These are phyloP conservation scores for Solanum stenotomum DNA, from an alignment of 257 asterid genomes.

Conservation along the genomic window DNA sequence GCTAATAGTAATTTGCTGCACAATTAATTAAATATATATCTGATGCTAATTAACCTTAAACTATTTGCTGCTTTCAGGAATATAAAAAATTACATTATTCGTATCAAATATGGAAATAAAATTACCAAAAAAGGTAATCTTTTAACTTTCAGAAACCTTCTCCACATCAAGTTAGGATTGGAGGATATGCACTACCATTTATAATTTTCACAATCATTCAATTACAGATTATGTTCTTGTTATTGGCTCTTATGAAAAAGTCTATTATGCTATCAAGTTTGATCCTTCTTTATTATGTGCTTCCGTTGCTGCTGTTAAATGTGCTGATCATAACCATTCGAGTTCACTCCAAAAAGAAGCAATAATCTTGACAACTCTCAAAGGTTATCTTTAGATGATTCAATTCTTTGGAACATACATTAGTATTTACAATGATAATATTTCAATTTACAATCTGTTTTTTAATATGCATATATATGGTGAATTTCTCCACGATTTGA, in stretches of 20 bases:
- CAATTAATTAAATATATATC: too few relatives aligned
- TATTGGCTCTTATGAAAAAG: background rate
- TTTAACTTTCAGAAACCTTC: background rate
- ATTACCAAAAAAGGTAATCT: too few relatives aligned
- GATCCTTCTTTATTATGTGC: background rate
- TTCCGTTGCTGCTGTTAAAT: background rate
- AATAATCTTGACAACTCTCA: background rate
- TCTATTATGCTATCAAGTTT: background rate
- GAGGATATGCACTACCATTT: too few relatives aligned
- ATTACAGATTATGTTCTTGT: background rate
- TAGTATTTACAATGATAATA: background rate
- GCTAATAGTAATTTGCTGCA: too few relatives aligned
- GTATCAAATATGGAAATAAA: too few relatives aligned
- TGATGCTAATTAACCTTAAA: too few relatives aligned
- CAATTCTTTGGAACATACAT: background rate
- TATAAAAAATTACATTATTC: too few relatives aligned
- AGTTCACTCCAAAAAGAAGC: background rate
- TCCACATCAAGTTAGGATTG: background rate
- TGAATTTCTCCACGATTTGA: background rate
- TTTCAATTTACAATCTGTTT: background rate
- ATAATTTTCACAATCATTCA: background rate
- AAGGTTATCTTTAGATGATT: background rate
- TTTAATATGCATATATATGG: background rate
- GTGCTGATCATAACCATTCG: too few relatives aligned
- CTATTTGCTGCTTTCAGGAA: too few relatives aligned